Percentiles rank a stretch among this genome's conserved stretches.
phyloP scores from a whole-genome alignment of 257 asterid genomes.

The Prunella vulgaris region DNA sequence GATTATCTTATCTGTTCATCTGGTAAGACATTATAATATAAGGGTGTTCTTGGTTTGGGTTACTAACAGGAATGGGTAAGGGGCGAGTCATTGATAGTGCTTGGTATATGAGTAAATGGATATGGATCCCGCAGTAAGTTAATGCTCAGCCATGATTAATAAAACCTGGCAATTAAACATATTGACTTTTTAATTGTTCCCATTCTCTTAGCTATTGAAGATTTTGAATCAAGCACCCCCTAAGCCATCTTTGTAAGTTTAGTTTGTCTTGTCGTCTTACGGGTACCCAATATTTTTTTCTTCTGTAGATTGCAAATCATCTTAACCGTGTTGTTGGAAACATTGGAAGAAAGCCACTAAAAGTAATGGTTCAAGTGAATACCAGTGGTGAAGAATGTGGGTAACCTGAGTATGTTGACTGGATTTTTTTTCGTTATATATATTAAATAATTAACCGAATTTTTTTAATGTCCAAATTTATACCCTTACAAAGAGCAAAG shows the following conservation, averaged over 20 bases:
- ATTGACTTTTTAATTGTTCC: too few species aligned
- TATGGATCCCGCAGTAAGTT: background rate
- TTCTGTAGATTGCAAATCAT: slow-evolving; percentile 70
- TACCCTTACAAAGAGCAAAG: slow-evolving; percentile 4
- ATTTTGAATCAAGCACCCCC: too few species aligned
- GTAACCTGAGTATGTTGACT: slow-evolving; percentile 42
- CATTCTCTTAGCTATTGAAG: too few species aligned
- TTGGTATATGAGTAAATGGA: background rate
- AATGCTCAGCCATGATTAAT: too few species aligned
- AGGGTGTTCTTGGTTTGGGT: too few species aligned
- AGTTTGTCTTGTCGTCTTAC: background rate
- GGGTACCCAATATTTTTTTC: background rate
- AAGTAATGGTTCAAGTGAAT: slow-evolving; percentile 88
- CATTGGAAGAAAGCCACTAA: slow-evolving; percentile 81
- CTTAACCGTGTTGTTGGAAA: slow-evolving; percentile 68
- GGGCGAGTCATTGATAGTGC: too few species aligned
- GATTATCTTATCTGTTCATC: background rate
- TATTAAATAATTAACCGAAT: background rate
- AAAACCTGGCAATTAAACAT: too few species aligned
- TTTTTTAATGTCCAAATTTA: background rate
- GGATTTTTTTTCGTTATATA: background rate
- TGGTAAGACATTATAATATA: too few species aligned
- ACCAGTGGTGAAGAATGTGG: slow-evolving; percentile 98
- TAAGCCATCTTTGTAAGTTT: background rate
- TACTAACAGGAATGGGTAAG: too few species aligned